Conservation (phyloP, 2,329 filamentous ascomycete genomes). For the Monilinia laxa region DNA sequence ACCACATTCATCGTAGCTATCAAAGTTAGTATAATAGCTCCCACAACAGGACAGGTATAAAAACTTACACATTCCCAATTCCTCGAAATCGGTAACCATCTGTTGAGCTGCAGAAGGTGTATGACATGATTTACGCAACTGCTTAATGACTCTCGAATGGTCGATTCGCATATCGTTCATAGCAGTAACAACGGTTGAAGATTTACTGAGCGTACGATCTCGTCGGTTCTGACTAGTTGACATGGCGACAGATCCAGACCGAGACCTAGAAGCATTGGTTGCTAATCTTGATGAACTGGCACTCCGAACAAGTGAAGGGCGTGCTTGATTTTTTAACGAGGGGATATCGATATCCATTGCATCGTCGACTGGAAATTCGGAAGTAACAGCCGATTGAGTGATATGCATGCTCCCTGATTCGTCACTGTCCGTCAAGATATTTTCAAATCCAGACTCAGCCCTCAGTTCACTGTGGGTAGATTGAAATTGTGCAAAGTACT, state of each 20-base stretch:
- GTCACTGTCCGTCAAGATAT: not conserved
- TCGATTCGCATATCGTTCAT: not conserved
- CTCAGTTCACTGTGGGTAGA: not conserved
- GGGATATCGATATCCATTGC: not conserved
- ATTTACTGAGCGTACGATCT: no score
- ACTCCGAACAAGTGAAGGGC: not conserved
- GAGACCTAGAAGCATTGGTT: not conserved
- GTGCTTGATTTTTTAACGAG: no score
- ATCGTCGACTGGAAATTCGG: not conserved
- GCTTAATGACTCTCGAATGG: not conserved
- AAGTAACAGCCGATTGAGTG: not conserved
- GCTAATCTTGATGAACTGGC: not conserved
- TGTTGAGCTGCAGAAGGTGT: not conserved
- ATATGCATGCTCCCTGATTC: not conserved
- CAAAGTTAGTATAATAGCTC: not conserved
- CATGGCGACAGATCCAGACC: not conserved
- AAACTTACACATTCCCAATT: not conserved
- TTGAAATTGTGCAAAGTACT: not conserved
- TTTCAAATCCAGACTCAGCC: not conserved
- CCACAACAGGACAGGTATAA: not conserved
- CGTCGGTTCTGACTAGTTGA: not conserved
- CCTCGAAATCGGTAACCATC: not conserved
- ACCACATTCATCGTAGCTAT: not conserved
- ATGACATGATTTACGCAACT: not conserved
- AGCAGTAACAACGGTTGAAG: not conserved